Percentiles rank a stretch among this genome's conserved stretches.
Conservation (phyloP, 2,329 filamentous ascomycete species). For the Microcyclosporella mali region DNA sequence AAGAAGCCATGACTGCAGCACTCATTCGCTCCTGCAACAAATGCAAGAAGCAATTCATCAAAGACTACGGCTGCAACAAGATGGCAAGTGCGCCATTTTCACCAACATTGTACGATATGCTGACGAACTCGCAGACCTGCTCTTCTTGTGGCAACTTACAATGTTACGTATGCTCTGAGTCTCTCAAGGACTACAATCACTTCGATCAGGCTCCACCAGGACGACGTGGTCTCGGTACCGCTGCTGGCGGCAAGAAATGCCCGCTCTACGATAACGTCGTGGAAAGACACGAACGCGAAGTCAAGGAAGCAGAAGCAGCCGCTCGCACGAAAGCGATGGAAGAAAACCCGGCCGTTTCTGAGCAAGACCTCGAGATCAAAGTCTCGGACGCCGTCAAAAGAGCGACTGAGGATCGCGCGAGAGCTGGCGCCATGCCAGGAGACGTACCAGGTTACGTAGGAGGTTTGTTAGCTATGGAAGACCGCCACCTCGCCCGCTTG, state of each 20-base stretch:
- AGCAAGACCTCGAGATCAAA: slow-evolving; percentile 53
- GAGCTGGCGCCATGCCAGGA: slow-evolving; percentile 4
- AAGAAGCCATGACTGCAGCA: slow-evolving; percentile 79
- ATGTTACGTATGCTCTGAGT: slow-evolving; percentile 66
- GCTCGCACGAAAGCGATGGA: slow-evolving; percentile 51
- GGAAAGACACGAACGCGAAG: slow-evolving; percentile 57
- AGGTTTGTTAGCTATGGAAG: slow-evolving; percentile 5
- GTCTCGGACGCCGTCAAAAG: slow-evolving; percentile 44
- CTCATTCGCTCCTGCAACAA: slow-evolving; percentile 69
- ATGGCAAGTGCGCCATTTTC: slow-evolving; percentile 43
- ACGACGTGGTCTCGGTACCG: slow-evolving; percentile 29
- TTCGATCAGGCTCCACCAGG: slow-evolving; percentile 50
- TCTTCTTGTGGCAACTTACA: slow-evolving; percentile 50
- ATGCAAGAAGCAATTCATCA: slow-evolving; percentile 70
- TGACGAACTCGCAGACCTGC: slow-evolving; percentile 44
- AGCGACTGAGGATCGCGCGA: slow-evolving; percentile 12
- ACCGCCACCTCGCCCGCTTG: no score
- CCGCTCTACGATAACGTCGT: slow-evolving; percentile 57
- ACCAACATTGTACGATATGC: neutral
- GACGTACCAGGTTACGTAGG: neutral
- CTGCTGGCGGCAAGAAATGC: slow-evolving; percentile 43
- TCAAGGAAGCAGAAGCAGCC: slow-evolving; percentile 54
- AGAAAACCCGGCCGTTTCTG: slow-evolving; percentile 56
- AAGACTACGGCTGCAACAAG: slow-evolving; percentile 75
- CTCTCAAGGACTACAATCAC: slow-evolving; percentile 60